These are phyloP conservation scores for Sporothrix brunneoviolacea DNA, from an alignment of 2,329 filamentous ascomycete species.

Conservation along the genomic window DNA sequence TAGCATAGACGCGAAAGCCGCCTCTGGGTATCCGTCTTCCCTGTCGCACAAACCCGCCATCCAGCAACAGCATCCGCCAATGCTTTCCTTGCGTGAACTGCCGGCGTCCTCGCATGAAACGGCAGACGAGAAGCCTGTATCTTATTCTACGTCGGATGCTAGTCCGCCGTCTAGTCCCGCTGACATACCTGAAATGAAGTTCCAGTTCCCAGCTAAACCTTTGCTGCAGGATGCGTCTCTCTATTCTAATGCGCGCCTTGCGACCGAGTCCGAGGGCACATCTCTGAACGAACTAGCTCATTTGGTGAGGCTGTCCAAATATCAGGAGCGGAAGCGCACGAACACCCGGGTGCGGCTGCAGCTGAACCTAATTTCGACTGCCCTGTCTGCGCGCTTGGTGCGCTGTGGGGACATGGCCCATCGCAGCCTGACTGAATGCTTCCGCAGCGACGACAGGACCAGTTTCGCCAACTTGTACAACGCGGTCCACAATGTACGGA, in stretches of 20 bases:
- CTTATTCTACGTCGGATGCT: background rate
- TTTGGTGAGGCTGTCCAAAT: constrained; percentile 68
- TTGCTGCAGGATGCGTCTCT: constrained; percentile 59
- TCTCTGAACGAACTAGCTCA: constrained; percentile 73
- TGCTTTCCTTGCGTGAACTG: background rate
- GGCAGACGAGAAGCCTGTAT: background rate
- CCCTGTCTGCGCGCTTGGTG: constrained; percentile 66
- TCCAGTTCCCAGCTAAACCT: constrained; percentile 38
- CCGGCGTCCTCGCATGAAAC: background rate
- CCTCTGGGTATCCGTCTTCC: background rate
- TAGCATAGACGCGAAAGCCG: too few relatives aligned
- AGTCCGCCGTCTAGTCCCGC: constrained; percentile 30
- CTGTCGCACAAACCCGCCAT: background rate
- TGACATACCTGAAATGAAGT: constrained; percentile 37
- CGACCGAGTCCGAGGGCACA: constrained; percentile 57
- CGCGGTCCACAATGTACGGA: constrained; percentile 71
- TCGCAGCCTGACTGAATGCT: constrained; percentile 69
- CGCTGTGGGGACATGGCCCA: constrained; percentile 69
- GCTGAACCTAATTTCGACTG: constrained; percentile 66
- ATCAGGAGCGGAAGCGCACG: constrained; percentile 73
- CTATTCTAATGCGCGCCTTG: constrained; percentile 56
- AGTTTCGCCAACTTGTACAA: constrained; percentile 68
- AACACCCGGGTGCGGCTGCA: constrained; percentile 68
- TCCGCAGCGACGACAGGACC: constrained; percentile 72
- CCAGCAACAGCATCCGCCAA: background rate